A percentile compares a stretch with the other conserved stretches of the same genome.
These are phyloP conservation scores for Fusarium compactum DNA, from an alignment of 2,329 filamentous ascomycete species.

Conservation along the genomic window DNA sequence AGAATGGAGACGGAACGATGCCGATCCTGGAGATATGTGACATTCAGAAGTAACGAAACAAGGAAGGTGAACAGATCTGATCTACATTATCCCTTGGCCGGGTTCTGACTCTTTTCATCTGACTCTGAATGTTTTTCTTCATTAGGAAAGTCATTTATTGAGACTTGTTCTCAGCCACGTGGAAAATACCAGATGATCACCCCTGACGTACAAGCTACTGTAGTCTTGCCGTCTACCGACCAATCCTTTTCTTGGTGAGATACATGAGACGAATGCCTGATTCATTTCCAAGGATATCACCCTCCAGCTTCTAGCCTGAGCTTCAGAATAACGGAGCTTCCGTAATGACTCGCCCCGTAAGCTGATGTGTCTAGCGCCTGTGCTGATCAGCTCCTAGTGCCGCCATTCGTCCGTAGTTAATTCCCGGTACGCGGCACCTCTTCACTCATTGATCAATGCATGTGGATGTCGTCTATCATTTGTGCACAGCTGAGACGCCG, in stretches of 20 bases:
- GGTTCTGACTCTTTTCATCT: background rate
- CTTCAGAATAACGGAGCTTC: background rate
- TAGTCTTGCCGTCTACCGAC: background rate
- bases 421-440: background rate
- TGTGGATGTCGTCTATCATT: background rate
- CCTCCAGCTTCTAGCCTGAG: background rate
- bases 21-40: background rate
- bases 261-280: background rate
- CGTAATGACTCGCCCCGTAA: background rate
- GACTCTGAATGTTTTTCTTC: background rate
- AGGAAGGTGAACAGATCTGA: background rate
- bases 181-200: background rate
- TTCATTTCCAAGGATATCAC: background rate
- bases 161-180: background rate
- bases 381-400: slow-evolving; percentile 4
- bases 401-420: background rate
- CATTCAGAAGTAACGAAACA: background rate
- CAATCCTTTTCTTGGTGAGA: background rate
- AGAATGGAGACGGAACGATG: background rate
- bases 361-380: background rate
- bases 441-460: background rate
- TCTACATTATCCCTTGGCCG: background rate
- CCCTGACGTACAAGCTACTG: background rate
- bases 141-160: background rate
- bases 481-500: background rate